Percentiles rank a stretch among this genome's conserved stretches.
phyloP scores from a whole-genome alignment of 495 filamentous ascomycete genomes.

The Hypomontagnella monticulosa region DNA sequence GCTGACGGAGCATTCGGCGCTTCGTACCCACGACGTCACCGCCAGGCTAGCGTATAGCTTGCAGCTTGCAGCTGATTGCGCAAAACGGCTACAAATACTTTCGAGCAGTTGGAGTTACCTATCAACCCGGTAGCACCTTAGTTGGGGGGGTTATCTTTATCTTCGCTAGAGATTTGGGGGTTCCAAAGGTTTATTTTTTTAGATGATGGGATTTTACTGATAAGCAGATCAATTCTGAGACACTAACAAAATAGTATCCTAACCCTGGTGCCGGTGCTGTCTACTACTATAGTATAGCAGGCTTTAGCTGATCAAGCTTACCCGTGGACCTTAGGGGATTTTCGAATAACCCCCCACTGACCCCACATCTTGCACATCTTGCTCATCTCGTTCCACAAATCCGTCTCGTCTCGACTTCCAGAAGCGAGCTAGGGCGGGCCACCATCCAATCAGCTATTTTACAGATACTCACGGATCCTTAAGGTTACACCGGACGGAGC shows the following conservation, averaged over 20 bases:
- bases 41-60: neutral
- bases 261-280: too few relatives aligned
- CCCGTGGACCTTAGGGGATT: conserved; percentile 10
- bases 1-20: conserved; percentile 13
- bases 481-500: neutral
- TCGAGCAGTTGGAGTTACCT: conserved; percentile 27
- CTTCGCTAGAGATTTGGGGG: conserved; percentile 9
- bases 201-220: too few relatives aligned
- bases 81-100: conserved; percentile 24
- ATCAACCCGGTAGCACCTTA: neutral
- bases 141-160: conserved; percentile 30
- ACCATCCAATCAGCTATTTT: conserved; percentile 27
- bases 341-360: conserved; percentile 20
- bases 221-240: too few relatives aligned
- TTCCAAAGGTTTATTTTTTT: too few relatives aligned
- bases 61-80: conserved; percentile 20
- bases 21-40: conserved; percentile 33
- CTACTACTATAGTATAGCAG: too few relatives aligned
- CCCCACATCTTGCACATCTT: conserved; percentile 9
- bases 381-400: conserved; percentile 23
- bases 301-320: neutral
- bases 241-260: too few relatives aligned
- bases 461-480: too few relatives aligned
- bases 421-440: conserved; percentile 31
- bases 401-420: conserved; percentile 31